phyloP scores from a whole-genome alignment of 2,329 filamentous ascomycete genomes.

The Thermoascus crustaceus region DNA sequence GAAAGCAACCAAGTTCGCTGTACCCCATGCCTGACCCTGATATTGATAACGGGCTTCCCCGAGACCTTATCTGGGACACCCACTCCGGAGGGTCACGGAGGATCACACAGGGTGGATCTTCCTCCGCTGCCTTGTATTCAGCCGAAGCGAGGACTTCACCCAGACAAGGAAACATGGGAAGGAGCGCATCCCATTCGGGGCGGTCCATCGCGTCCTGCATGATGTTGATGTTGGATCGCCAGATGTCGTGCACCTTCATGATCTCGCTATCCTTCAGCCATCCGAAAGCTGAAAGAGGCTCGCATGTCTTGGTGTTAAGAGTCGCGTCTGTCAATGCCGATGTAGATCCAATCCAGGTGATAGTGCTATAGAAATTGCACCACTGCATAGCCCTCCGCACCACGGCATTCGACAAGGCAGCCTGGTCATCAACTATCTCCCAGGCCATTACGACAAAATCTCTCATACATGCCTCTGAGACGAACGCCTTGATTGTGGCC shows the following conservation, averaged over 20 bases:
- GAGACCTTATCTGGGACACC: constrained; percentile 23
- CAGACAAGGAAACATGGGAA: constrained; percentile 19
- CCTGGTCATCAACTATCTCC: constrained; percentile 38
- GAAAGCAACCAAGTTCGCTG: constrained; percentile 39
- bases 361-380: constrained; percentile 40
- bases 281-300: constrained; percentile 39
- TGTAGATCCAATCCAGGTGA: constrained; percentile 37
- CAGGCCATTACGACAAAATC: constrained; percentile 38
- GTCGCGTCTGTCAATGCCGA: constrained; percentile 29
- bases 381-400: constrained; percentile 37
- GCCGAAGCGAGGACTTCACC: constrained; percentile 18
- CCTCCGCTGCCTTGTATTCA: constrained; percentile 9
- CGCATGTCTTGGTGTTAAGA: constrained; percentile 21
- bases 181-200: constrained; percentile 20
- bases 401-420: constrained; percentile 33
- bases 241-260: constrained; percentile 37
- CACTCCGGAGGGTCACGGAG: constrained; percentile 26
- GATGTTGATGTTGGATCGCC: constrained; percentile 28
- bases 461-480: constrained; percentile 37
- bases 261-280: constrained; percentile 41
- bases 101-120: constrained; percentile 5
- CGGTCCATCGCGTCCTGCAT: constrained; percentile 10
- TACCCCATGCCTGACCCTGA: constrained; percentile 31
- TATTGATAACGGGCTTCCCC: constrained; percentile 30
- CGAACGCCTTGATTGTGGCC: constrained; percentile 37